These are phyloP conservation scores for Blastobotrys proliferans DNA, from an alignment of 1,139 yeast genomes.

Conservation along the genomic window DNA sequence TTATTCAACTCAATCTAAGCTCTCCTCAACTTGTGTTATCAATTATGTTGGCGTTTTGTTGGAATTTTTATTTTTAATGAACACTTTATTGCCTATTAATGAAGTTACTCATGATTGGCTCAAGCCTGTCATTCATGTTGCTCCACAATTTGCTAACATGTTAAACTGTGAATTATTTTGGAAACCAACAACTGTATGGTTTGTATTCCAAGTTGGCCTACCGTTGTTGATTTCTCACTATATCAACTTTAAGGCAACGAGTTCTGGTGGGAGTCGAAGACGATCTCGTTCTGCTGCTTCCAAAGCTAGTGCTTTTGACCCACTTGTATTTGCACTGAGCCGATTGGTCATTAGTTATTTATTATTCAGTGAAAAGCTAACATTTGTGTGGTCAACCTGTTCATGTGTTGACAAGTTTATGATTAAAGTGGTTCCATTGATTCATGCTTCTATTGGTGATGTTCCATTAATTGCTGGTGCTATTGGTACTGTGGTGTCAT, in stretches of 20 bases:
- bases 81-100: constrained; percentile 12
- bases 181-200: constrained; percentile 35
- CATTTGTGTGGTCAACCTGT: constrained; percentile 3
- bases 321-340: constrained; percentile 52
- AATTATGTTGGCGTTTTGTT: constrained; percentile 18
- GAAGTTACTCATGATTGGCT: constrained; percentile 13
- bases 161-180: constrained; percentile 26
- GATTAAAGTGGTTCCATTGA: constrained; percentile 16
- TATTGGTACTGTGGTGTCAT: constrained; percentile 32
- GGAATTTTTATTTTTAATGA: constrained; percentile 20
- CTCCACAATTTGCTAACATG: constrained; percentile 14
- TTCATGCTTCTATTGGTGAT: constrained; percentile 32
- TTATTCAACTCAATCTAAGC: constrained; percentile 17
- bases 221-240: constrained; percentile 41
- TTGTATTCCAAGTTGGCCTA: constrained; percentile 28
- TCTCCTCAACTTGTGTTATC: constrained; percentile 20
- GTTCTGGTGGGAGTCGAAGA: constrained; percentile 1
- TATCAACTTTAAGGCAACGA: constrained; percentile 30
- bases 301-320: constrained; percentile 40
- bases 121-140: constrained; percentile 13
- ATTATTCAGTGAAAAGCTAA: constrained; percentile 30
- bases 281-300: constrained; percentile 6
- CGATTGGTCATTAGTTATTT: constrained; percentile 47
- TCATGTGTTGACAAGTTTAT: constrained; percentile 16
- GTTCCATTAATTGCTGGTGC: constrained; percentile 33